phyloP scores from a whole-genome alignment of 176 grass and related monocot genomes.

The Triticum monococcum region DNA sequence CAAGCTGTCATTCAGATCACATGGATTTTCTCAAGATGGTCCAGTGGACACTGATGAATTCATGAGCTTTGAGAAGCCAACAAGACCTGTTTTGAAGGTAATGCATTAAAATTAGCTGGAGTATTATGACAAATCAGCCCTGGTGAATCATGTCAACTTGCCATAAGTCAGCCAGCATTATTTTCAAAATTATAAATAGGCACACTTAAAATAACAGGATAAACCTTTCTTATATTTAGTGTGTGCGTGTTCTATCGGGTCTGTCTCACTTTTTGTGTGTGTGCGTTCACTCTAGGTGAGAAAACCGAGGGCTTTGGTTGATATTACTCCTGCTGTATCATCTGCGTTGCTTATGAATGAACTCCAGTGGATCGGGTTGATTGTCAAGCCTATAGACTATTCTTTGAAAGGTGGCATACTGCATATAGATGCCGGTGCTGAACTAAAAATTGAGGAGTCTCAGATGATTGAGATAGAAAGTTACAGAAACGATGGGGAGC shows the following conservation, averaged over 20 bases:
- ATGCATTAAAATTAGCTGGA: conserved; percentile 14
- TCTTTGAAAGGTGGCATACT: conserved; percentile 87
- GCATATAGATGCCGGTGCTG: conserved; percentile 91
- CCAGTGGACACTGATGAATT: conserved; percentile 87
- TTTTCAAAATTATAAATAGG: conserved; percentile 11
- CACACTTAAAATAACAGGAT: not conserved
- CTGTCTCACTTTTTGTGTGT: not conserved
- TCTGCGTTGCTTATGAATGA: conserved; percentile 96
- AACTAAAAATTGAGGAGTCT: conserved; percentile 82
- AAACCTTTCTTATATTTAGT: conserved; percentile 5
- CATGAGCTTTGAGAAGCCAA: conserved; percentile 98
- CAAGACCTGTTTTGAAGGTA: conserved; percentile 95
- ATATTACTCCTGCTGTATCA: conserved; percentile 85
- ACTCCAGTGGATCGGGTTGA: conserved; percentile 95
- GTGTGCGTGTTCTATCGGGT: not conserved
- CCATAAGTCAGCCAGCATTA: not conserved
- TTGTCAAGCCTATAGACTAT: conserved; percentile 92
- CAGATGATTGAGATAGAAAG: conserved; percentile 90
- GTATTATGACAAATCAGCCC: not conserved
- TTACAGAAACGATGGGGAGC: conserved; percentile 36
- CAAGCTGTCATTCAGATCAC: conserved; percentile 92
- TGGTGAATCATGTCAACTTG: conserved; percentile 1
- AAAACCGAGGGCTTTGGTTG: conserved; percentile 91
- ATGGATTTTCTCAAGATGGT: conserved; percentile 95
- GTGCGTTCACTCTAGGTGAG: conserved; percentile 56